Evolutionary conservation across 208 protist genomes (phyloP).

Genomic region (Acanthamoeba culbertsoni): DNA sequence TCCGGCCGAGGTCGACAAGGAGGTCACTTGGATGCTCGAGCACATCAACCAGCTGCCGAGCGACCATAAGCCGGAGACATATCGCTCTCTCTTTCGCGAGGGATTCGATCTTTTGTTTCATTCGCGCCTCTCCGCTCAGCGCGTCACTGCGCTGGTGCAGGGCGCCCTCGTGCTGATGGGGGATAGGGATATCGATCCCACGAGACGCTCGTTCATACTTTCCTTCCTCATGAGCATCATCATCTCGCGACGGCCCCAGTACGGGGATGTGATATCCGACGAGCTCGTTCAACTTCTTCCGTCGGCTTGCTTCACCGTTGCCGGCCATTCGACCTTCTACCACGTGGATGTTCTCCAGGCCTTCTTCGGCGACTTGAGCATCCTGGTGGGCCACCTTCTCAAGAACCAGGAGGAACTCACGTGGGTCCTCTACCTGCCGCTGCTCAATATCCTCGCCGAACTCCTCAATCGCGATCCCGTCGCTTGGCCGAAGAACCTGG

Average conservation of each 20-base stretch:
- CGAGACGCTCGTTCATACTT: not conserved
- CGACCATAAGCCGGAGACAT: not conserved
- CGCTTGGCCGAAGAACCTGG: not conserved
- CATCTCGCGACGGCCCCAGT: not conserved
- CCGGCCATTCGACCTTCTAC: not conserved
- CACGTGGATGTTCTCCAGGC: not conserved
- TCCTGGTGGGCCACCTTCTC: not conserved
- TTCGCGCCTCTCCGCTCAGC: not conserved
- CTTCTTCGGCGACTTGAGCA: not conserved
- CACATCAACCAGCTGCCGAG: not conserved
- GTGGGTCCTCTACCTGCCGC: slow-evolving; percentile 19
- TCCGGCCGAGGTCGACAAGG: not conserved
- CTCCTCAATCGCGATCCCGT: no score
- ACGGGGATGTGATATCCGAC: not conserved
- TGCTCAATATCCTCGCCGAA: not conserved
- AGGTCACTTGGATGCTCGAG: not conserved
- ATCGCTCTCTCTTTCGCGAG: not conserved
- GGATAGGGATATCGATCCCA: not conserved
- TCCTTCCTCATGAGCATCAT: not conserved
- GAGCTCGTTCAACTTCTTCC: not conserved
- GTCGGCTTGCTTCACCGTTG: not conserved
- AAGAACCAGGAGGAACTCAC: not conserved
- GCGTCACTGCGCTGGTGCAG: not conserved
- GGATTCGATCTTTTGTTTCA: not conserved
- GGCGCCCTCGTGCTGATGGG: not conserved